Base-by-base conservation (phyloP, 257 asterid species). In the Nicotiana knightiana region DNA sequence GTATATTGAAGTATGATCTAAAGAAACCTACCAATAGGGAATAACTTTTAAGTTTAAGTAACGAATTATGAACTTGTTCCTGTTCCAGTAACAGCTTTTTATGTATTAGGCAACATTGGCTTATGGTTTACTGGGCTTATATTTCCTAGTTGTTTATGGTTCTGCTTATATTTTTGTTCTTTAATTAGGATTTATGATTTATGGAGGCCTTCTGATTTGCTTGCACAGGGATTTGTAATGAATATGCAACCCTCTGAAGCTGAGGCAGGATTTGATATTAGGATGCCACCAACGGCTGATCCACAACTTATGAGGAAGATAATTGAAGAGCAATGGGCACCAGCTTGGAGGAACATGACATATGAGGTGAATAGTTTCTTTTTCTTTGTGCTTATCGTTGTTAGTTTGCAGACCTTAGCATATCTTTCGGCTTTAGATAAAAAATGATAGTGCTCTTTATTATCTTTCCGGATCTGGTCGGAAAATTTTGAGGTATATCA, bases 191-290 rank as follows among this genome's bases (percentile, higher is more conserved):
- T 21, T 77, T 43, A 53, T 57, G 28, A 21, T 63, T 61, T 61
- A 61, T 62, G 67, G 61, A 64, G 80, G 79, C 1, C 85, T 61
- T 67, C 28, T 84, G 85, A 55, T 82, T 83, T 83, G 70, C 8
- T 64, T 84, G 85, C 24, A 79, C 62, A 92, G 98, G 99, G 97
- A 30, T 96, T 87, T 85, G 92, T 89, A 84, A 96, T 96, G 99
- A 94, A 96, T 84, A 84, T 93, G 96, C 98, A 96, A 86, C 99
- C 99, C 6, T 94, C 99, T 0, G 98, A 94, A 84, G 98, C 92
- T 48, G 97, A 91, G 88, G 97, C 97, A 8, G 98, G 98, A 46
- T 92, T 96, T 81, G 98, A 94, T 86, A 77, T 96, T 81, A 88
- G 98, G 86, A n/a, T 93, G 75, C 97, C 98, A 2, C 99, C 98